phyloP scores from a whole-genome alignment of 2,329 filamentous ascomycete species.

The Fonsecaea multimorphosa region DNA sequence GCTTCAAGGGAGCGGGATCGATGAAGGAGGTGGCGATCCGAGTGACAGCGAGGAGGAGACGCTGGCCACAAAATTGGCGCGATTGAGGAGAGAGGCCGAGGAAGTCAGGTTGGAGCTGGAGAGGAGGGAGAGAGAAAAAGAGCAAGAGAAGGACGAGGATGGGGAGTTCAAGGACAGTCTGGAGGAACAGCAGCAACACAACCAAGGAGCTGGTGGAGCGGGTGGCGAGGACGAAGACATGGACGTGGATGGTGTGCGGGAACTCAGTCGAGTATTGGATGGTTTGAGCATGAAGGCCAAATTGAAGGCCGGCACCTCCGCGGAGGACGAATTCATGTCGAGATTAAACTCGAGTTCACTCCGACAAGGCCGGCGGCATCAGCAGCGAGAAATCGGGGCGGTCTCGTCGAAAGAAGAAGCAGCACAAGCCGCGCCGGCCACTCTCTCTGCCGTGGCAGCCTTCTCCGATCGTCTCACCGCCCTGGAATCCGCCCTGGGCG shows the following conservation, averaged over 20 bases:
- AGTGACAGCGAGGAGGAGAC: conserved; percentile 75
- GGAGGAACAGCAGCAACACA: conserved; percentile 50
- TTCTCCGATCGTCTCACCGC: conserved; percentile 82
- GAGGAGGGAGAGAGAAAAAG: conserved; percentile 52
- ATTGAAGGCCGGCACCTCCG: conserved; percentile 16
- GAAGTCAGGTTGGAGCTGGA: conserved; percentile 66
- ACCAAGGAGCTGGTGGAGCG: conserved; percentile 48
- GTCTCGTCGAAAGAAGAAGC: not conserved
- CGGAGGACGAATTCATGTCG: conserved; percentile 36
- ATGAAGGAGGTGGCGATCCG: conserved; percentile 70
- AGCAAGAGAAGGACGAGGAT: conserved; percentile 54
- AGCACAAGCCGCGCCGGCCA: conserved; percentile 53
- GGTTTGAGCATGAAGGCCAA: conserved; percentile 26
- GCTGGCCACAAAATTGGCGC: conserved; percentile 77
- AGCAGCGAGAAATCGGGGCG: conserved; percentile 5
- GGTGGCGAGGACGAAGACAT: conserved; percentile 49
- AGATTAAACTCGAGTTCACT: conserved; percentile 23
- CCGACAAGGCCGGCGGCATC: not conserved
- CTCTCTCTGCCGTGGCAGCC: conserved; percentile 77
- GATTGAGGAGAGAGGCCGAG: conserved; percentile 81
- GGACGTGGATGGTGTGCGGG: conserved; percentile 65
- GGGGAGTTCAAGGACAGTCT: conserved; percentile 35
- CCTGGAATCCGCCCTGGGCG: conserved; percentile 80
- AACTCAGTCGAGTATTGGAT: conserved; percentile 75
- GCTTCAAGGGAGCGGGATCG: conserved; percentile 49